A percentile compares a stretch with the other conserved stretches of the same genome.
Evolutionary conservation across 2,329 filamentous ascomycete genomes (phyloP).

Genomic region (Penicillium hesseltinei): DNA sequence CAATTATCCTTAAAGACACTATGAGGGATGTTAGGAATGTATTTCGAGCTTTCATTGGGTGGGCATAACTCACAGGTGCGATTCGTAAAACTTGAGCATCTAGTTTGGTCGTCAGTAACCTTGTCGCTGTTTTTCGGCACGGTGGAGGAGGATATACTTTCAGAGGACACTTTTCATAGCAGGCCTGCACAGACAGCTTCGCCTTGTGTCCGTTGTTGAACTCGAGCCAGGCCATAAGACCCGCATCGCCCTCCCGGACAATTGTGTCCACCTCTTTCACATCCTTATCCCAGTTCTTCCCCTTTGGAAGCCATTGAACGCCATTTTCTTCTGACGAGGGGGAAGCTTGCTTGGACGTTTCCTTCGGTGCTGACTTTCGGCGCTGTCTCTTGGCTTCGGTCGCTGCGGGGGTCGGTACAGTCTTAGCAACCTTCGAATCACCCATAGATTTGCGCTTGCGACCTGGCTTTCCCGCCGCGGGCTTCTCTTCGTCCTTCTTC

Average conservation of each 20-base stretch:
- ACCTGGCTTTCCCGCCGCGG: slow-evolving; percentile 11
- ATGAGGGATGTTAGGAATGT: slow-evolving; percentile 15
- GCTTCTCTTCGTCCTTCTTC: slow-evolving; percentile 22
- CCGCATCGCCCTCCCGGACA: slow-evolving; percentile 35
- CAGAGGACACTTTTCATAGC: slow-evolving; percentile 45
- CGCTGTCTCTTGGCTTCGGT: slow-evolving; percentile 27
- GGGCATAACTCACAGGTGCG: slow-evolving; percentile 43
- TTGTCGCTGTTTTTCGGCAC: background rate
- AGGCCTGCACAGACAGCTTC: slow-evolving; percentile 41
- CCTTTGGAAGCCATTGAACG: slow-evolving; percentile 40
- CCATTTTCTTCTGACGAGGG: slow-evolving; percentile 17
- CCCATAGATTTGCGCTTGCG: slow-evolving; percentile 39
- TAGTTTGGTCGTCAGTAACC: slow-evolving; percentile 21
- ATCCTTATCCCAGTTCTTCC: slow-evolving; percentile 46
- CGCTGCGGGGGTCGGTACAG: slow-evolving; percentile 20
- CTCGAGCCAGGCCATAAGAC: slow-evolving; percentile 40
- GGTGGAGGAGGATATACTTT: slow-evolving; percentile 30
- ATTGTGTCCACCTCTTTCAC: slow-evolving; percentile 46
- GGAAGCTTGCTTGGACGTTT: slow-evolving; percentile 14
- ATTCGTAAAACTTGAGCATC: slow-evolving; percentile 52
- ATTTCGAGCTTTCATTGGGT: background rate
- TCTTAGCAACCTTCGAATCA: slow-evolving; percentile 27
- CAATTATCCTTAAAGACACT: slow-evolving; percentile 39
- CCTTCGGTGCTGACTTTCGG: slow-evolving; percentile 26
- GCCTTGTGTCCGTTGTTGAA: slow-evolving; percentile 48